Conservation (phyloP, 2,329 filamentous ascomycete species). For the Pezicula neosporulosa region DNA sequence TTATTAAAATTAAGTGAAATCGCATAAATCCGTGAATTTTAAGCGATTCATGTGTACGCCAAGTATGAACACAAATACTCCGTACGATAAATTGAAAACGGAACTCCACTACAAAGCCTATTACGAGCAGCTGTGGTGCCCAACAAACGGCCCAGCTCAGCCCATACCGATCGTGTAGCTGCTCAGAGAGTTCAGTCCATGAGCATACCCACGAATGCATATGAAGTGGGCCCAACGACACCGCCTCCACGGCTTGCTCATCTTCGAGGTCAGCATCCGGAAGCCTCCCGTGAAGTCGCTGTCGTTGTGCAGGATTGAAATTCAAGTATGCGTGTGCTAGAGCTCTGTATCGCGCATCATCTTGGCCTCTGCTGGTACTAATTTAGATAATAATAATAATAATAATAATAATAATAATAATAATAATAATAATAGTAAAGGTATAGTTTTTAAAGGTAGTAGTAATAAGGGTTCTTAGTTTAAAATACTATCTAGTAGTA, state of each 20-base stretch:
- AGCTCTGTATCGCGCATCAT: constrained; percentile 28
- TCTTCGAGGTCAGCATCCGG: constrained; percentile 26
- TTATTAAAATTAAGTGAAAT: too few species aligned
- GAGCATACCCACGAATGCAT: constrained; percentile 29
- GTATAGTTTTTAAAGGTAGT: too few species aligned
- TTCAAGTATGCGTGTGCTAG: constrained; percentile 26
- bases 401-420: too few species aligned
- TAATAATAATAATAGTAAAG: too few species aligned
- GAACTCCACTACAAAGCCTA: constrained; percentile 1
- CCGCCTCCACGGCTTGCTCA: constrained; percentile 32
- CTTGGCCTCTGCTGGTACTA: constrained; percentile 25
- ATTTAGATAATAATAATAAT: too few species aligned
- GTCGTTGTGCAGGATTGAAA: constrained; percentile 19
- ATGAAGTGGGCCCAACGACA: constrained; percentile 38
- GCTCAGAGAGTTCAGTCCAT: background rate
- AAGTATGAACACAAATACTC: too few species aligned
- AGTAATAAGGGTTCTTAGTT: too few species aligned
- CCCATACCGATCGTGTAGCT: background rate
- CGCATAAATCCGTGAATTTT: too few species aligned
- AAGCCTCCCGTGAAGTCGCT: constrained; percentile 5
- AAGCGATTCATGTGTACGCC: too few species aligned
- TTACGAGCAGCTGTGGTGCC: background rate
- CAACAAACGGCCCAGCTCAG: background rate
- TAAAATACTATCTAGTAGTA: too few species aligned
- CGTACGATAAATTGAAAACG: too few species aligned